A percentile compares a stretch with the other conserved stretches of the same genome.
Evolutionary conservation across 805 yeast genomes (phyloP).

Genomic region (Pichia cephalocereana): DNA sequence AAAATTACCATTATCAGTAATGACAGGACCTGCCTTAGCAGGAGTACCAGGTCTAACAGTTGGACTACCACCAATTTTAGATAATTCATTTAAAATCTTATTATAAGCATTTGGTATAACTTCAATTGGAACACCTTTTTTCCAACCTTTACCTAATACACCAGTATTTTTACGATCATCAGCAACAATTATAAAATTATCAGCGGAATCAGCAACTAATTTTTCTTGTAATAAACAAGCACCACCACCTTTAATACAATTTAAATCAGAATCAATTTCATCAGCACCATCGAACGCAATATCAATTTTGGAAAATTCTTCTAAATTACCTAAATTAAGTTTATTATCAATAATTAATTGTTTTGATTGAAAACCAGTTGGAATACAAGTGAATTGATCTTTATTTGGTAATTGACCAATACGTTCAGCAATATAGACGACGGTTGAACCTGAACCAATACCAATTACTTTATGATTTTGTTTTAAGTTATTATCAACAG

Average conservation of each 20-base stretch:
- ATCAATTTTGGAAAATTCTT: constrained; percentile 74
- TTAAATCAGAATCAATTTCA: constrained; percentile 75
- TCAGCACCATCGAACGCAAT: constrained; percentile 98
- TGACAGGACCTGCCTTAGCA: constrained; percentile 94
- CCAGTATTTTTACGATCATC: constrained; percentile 80
- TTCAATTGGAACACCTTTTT: constrained; percentile 89
- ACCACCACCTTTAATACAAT: constrained; percentile 97
- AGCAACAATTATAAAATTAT: constrained; percentile 78
- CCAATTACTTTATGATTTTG: constrained; percentile 68
- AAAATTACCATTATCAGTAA: constrained; percentile 93
- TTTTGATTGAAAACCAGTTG: constrained; percentile 95
- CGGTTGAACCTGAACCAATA: constrained; percentile 95
- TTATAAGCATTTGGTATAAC: constrained; percentile 84
- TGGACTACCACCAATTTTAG: constrained; percentile 55
- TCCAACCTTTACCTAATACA: constrained; percentile 72
- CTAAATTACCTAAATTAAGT: constrained; percentile 67
- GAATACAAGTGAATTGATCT: constrained; percentile 62
- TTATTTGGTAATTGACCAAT: constrained; percentile 60
- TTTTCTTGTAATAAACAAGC: constrained; percentile 97
- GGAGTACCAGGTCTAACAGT: constrained; percentile 74
- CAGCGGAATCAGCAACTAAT: constrained; percentile 75
- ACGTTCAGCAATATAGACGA: constrained; percentile 93
- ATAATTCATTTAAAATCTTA: constrained; percentile 59
- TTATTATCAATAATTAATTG: constrained; percentile 79
- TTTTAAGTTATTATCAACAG: constrained; percentile 83